phyloP scores from a whole-genome alignment of 2,329 filamentous ascomycete genomes.

The Fusarium neocosmosporiellum region DNA sequence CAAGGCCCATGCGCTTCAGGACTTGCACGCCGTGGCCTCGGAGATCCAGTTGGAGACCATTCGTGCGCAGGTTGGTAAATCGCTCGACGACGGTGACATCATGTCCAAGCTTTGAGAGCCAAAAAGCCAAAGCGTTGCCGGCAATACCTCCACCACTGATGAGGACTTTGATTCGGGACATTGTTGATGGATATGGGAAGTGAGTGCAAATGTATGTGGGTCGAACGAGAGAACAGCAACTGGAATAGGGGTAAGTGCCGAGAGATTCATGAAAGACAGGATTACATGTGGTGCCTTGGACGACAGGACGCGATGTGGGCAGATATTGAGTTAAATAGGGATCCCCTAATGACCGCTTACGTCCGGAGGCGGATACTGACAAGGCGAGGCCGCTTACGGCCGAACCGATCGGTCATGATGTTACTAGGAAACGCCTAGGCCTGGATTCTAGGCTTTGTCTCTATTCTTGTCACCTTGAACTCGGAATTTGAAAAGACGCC shows the following conservation, averaged over 20 bases:
- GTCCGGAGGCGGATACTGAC: neutral
- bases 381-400: neutral
- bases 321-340: neutral
- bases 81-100: constrained; percentile 54
- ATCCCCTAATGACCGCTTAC: neutral
- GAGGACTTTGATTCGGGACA: constrained; percentile 46
- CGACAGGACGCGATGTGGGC: neutral
- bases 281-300: neutral
- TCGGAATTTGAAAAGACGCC: neutral
- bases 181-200: neutral
- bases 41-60: constrained; percentile 66
- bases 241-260: neutral
- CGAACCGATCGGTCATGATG: neutral
- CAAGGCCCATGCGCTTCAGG: constrained; percentile 50
- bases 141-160: constrained; percentile 49
- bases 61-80: constrained; percentile 53
- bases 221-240: neutral
- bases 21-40: constrained; percentile 62
- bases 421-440: neutral
- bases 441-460: neutral
- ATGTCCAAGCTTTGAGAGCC: constrained; percentile 44
- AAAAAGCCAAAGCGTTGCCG: constrained; percentile 46
- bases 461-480: neutral
- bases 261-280: neutral
- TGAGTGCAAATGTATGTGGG: neutral